Conservation (phyloP, 192 early-diverging fungal species). For the Podila epicladia region DNA sequence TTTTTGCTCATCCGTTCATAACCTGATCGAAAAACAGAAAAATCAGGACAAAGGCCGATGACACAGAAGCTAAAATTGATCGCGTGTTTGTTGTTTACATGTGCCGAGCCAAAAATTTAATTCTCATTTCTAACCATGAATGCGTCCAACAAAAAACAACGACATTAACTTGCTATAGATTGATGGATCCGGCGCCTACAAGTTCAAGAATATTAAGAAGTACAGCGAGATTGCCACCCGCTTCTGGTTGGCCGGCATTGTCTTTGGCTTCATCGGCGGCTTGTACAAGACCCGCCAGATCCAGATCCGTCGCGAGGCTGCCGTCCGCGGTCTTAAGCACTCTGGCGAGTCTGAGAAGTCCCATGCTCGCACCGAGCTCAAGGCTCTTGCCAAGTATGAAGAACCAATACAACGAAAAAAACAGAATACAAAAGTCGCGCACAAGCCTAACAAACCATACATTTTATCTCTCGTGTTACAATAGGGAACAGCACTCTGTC, state of each 20-base stretch:
- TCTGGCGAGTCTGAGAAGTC: conserved; percentile 40
- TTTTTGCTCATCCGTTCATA: not conserved
- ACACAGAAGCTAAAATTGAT: not conserved
- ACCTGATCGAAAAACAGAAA: not conserved
- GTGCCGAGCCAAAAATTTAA: too few species aligned
- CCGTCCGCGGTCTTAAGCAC: conserved; percentile 43
- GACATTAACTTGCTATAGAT: conserved; percentile 43
- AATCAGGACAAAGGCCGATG: not conserved
- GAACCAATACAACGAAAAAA: not conserved
- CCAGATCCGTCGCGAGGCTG: conserved; percentile 52
- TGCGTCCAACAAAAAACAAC: not conserved
- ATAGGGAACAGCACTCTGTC: conserved; percentile 65
- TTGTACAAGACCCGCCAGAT: conserved; percentile 73
- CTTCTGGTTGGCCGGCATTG: conserved; percentile 75
- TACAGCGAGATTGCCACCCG: conserved; percentile 65
- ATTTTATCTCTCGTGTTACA: conserved; percentile 7
- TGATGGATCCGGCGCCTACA: conserved; percentile 68
- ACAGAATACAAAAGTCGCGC: too few species aligned
- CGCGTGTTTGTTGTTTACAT: not conserved
- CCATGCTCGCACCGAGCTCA: conserved; percentile 51
- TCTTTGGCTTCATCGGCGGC: conserved; percentile 68
- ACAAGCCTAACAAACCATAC: not conserved
- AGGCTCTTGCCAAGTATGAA: conserved; percentile 57
- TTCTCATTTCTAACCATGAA: too few species aligned
- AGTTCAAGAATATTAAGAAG: conserved; percentile 70